phyloP scores from a whole-genome alignment of 2,329 filamentous ascomycete species.

The Pestalotiopsis sp. region DNA sequence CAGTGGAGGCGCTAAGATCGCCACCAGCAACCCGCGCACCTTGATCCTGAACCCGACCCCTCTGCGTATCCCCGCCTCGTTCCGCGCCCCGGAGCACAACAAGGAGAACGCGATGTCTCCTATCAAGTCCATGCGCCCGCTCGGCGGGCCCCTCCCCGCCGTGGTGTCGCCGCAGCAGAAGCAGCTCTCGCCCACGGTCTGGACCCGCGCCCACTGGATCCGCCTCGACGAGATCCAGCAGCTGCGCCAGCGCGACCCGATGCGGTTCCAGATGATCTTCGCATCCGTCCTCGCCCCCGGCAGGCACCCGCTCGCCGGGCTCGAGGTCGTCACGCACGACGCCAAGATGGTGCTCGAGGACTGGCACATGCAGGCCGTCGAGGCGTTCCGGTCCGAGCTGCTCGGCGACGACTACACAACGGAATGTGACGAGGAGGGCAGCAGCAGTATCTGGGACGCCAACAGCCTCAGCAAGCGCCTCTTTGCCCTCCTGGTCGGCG shows the following conservation, averaged over 20 bases:
- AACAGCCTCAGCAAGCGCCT: conserved; percentile 51
- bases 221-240: conserved; percentile 54
- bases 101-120: conserved; percentile 22
- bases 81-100: conserved; percentile 11
- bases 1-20: background rate
- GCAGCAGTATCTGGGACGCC: conserved; percentile 44
- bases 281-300: conserved; percentile 10
- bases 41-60: background rate
- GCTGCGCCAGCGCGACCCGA: conserved; percentile 44
- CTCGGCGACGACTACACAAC: conserved; percentile 28
- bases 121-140: conserved; percentile 7
- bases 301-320: conserved; percentile 43
- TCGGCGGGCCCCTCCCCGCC: background rate
- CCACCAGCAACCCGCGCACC: background rate
- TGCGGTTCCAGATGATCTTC: conserved; percentile 35
- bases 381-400: conserved; percentile 51
- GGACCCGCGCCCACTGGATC: conserved; percentile 56
- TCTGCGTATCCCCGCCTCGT: background rate
- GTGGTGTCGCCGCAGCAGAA: background rate
- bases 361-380: conserved; percentile 61
- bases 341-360: conserved; percentile 49
- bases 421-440: background rate
- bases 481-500: conserved; percentile 55
- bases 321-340: conserved; percentile 47
- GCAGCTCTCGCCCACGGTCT: conserved; percentile 42